phyloP scores from a whole-genome alignment of 306 rosid genomes.

The Sicyos baderoa region DNA sequence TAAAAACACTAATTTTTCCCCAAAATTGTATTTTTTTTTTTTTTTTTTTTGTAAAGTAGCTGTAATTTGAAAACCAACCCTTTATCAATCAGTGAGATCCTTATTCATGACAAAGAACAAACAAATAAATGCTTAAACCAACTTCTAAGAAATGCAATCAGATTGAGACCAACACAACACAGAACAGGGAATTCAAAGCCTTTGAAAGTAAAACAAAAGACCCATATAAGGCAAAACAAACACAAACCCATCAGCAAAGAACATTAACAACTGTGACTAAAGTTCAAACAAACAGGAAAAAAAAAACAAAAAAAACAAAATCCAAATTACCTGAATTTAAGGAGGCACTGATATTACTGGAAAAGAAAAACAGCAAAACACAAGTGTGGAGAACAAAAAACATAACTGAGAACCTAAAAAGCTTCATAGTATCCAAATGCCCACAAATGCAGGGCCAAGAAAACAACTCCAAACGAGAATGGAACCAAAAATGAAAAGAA shows the following conservation, averaged over 20 bases:
- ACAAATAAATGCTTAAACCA: background rate
- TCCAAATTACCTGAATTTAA: conserved; percentile 4
- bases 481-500: background rate
- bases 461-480: background rate
- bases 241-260: background rate
- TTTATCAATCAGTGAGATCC: background rate
- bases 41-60: background rate
- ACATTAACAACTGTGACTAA: background rate
- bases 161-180: background rate
- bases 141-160: background rate
- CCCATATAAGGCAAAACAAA: background rate
- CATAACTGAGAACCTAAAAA: conserved; percentile 35
- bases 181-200: background rate
- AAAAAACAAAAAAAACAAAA: too few relatives aligned
- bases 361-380: background rate
- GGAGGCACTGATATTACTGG: conserved; percentile 5
- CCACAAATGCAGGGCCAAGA: background rate
- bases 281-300: background rate
- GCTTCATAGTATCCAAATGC: conserved; percentile 38
- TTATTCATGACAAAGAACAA: background rate
- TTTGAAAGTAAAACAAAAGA: background rate
- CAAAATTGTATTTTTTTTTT: background rate
- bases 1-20: background rate
- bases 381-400: conserved; percentile 19
- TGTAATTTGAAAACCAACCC: background rate